These are phyloP conservation scores for Oryza brachyantha DNA, from an alignment of 176 grass and related monocot genomes.

Conservation along the genomic window DNA sequence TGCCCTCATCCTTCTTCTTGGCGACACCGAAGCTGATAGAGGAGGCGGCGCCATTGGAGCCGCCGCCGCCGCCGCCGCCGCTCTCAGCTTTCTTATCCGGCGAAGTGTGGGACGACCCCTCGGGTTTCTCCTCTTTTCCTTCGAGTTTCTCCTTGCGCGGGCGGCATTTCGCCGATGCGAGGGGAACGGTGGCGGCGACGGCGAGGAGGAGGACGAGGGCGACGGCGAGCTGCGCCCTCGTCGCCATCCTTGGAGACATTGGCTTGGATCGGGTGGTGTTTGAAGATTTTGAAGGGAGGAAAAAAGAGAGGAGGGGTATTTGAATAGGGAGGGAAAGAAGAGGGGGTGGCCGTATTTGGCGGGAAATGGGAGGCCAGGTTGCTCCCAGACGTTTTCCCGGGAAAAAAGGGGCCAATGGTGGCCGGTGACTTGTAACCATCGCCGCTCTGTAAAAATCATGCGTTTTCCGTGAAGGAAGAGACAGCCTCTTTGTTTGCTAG, in stretches of 20 bases:
- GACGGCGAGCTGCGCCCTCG: conserved; percentile 25
- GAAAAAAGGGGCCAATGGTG: not conserved
- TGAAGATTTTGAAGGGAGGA: not conserved
- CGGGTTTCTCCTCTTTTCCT: not conserved
- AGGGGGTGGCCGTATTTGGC: conserved; percentile 21
- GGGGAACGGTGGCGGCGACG: not conserved
- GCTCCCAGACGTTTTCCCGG: not conserved
- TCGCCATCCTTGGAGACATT: not conserved
- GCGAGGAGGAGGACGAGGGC: conserved; percentile 13
- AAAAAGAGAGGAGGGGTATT: not conserved
- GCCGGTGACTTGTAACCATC: not conserved
- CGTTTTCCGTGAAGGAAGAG: conserved; percentile 6
- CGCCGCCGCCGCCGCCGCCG: no score
- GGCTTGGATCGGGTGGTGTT: not conserved
- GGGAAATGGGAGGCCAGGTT: not conserved
- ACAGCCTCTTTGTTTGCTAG: not conserved
- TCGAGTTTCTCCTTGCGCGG: not conserved
- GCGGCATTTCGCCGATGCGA: not conserved
- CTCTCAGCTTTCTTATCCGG: not conserved
- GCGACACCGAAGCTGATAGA: no score
- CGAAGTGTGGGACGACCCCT: no score
- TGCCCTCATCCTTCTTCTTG: no score
- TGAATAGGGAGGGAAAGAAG: conserved; percentile 5
- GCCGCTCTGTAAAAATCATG: not conserved
- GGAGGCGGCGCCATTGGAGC: no score